Base-by-base conservation (phyloP, 2,329 filamentous ascomycete genomes). In the Microsporum canis region DNA sequence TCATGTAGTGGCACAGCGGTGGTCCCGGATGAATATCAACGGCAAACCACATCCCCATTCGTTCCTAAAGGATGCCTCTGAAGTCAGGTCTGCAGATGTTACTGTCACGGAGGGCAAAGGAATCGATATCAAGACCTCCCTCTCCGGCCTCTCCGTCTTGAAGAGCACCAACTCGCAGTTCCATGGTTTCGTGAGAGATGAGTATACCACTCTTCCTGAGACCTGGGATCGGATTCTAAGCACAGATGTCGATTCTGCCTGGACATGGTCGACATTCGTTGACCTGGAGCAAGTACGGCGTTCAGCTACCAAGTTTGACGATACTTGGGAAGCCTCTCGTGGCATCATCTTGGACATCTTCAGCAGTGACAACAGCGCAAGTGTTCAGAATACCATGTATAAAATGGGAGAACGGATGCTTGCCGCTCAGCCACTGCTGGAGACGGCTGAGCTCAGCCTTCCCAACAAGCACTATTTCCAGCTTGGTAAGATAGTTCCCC, bases 391-490 rank as follows among this genome's bases (percentile, higher is more conserved):
- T 69, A 97, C 92, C 63, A 97, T 99, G 94, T 99, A 96, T 80
- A 95, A 96, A 80, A 99, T 99, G 92, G 86, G 84, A 68, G 88
- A 92, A 74, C 80, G 87, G 73, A 96, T 99, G 67, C 80, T 99
- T 59, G 87, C 83, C 6, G 84, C 80, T 27, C 88, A 86, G 29
- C 87, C 90, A 12, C 79, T 86, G 65, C 82, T 91, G 27, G 83
- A 87, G 51, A 80, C 81, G 27, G 89, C 94, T 47, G 83, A 87
- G 68, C 97, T 96, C 73, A 81, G 87, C 6, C 80, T 99, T 70
- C 94, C 94, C 8, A 99, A 99, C 80, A 97, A 96, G 80, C 94
- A 99, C 77, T 97, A 96, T 78, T 97, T 97, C 71, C 92, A 97
- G 76, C 87, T 97, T 74, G 88, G 74, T 75, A 69, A 57, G 74